These are phyloP conservation scores for Papiliotrema fonsecae DNA, from an alignment of 1,284 basidiomycete genomes.

Conservation along the genomic window DNA sequence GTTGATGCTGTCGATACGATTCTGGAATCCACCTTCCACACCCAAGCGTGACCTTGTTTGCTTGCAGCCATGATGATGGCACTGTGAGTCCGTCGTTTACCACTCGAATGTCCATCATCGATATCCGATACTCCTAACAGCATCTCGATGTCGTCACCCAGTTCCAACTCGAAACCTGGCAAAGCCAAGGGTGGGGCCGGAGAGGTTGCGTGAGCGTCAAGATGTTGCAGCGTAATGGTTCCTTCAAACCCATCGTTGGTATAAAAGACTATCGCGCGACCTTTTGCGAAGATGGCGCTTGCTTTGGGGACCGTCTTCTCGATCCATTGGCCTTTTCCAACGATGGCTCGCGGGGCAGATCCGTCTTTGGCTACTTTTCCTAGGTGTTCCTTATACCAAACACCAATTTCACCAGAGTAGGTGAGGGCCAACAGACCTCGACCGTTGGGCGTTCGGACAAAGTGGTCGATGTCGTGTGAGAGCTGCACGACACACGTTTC, in stretches of 20 bases:
- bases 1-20: conserved; percentile 10
- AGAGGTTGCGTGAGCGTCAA: conserved; percentile 21
- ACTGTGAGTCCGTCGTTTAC: conserved; percentile 28
- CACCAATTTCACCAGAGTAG: conserved; percentile 32
- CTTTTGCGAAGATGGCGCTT: conserved; percentile 43
- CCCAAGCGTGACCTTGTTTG: conserved; percentile 35
- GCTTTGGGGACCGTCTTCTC: conserved; percentile 10
- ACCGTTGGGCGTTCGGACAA: conserved; percentile 47
- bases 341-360: conserved; percentile 13
- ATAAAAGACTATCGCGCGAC: conserved; percentile 41
- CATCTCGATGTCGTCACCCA: conserved; percentile 35
- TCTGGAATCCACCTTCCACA: conserved; percentile 37
- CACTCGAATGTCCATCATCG: conserved; percentile 42
- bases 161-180: conserved; percentile 30
- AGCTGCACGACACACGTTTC: conserved; percentile 25
- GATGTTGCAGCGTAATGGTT: conserved; percentile 35
- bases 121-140: conserved; percentile 45
- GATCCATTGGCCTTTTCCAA: conserved; percentile 40
- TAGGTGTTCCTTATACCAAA: conserved; percentile 38
- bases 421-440: conserved; percentile 39
- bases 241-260: conserved; percentile 9
- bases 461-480: conserved; percentile 21
- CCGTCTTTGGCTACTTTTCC: conserved; percentile 19
- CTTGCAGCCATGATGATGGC: conserved; percentile 43
- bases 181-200: conserved; percentile 28